Percentiles rank a stretch among this genome's conserved stretches.
These are phyloP conservation scores for Chaetothyriales sp. DNA, from an alignment of 2,329 filamentous ascomycete species.

Conservation along the genomic window DNA sequence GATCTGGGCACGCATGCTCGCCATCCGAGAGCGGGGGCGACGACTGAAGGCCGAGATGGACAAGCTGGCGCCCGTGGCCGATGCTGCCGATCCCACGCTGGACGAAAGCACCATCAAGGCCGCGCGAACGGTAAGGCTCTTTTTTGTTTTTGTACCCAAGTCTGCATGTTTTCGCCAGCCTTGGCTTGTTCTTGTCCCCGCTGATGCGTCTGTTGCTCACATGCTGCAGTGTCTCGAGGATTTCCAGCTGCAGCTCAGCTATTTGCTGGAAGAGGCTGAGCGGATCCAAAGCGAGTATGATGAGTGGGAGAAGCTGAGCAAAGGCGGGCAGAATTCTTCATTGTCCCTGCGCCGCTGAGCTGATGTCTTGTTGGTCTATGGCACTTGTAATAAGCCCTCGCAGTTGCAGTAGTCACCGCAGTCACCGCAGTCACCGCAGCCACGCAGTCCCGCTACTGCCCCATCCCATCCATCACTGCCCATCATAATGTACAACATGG, in stretches of 20 bases:
- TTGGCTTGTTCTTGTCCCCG: background rate
- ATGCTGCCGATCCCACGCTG: conserved; percentile 30
- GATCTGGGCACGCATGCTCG: conserved; percentile 54
- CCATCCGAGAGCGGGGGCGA: conserved; percentile 45
- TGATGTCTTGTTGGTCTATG: conserved; percentile 1
- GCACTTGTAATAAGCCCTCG: background rate
- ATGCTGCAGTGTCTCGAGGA: conserved; percentile 34
- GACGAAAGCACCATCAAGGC: conserved; percentile 46
- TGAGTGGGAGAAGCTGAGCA: conserved; percentile 35
- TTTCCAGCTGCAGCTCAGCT: conserved; percentile 38
- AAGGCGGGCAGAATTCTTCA: conserved; percentile 7
- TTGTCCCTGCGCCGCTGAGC: conserved; percentile 9
- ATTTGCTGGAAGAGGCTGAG: conserved; percentile 48
- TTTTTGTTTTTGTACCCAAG: no score
- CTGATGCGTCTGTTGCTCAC: conserved; percentile 17
- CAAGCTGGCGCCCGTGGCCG: conserved; percentile 31
- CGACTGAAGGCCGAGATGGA: conserved; percentile 48
- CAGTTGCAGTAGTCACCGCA: background rate
- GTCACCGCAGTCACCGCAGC: background rate
- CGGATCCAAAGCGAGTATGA: conserved; percentile 46
- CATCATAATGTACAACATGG: conserved; percentile 24
- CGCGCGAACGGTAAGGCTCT: conserved; percentile 43
- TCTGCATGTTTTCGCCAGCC: no score
- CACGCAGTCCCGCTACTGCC: conserved; percentile 8
- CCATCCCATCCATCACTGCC: conserved; percentile 5